Evolutionary conservation across 148 eudicot genomes (phyloP), one percentile per base, ranked within the genome.

Genomic region (Cornus kousa): DNA sequence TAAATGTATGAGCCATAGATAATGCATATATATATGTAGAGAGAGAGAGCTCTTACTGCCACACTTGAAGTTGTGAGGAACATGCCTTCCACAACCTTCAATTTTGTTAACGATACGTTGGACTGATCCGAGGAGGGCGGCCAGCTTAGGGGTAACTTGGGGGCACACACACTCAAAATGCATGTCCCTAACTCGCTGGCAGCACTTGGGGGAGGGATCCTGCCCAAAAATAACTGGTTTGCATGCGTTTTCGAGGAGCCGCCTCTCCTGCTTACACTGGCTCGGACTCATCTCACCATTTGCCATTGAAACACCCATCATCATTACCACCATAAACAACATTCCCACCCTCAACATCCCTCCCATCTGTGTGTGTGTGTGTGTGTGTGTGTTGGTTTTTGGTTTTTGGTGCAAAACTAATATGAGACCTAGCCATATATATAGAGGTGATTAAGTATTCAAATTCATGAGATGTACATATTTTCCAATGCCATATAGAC

Each of bases 21-120:
- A 43, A 43, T 43, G 28, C 28, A 28, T 28, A 43, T 43, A 43
- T 43, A 43, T 43, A 9, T 43, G 48, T 43, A 9, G 48, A 5
- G 71, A 68, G 71, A 70, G 73, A 40, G 55, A 70, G 50, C 1
- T 11, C 72, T 48, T 81, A 81, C 87, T 84, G 74, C 87, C 87
- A 75, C 87, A 84, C 77, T 84, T 81, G 77, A 70, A 84, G 22
- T 84, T 81, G 68, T 80, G 87, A 60, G 84, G 87, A 48, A 84
- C 87, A 23, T 53, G 73, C 48, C 84, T 81, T 14, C 28, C 28
- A 28, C 28, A 28, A 28, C 28, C 28, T 28, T 28, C 28, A 28
- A 28, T 28, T 28, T 28, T 28, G 28, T 28, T 28, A 28, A 28
- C 28, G 1, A 28, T 28, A 28, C 28, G 28, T 28, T 28, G 28